Evolutionary conservation across 805 yeast genomes (phyloP).

Genomic region (Saccharomyces kudriavzevii): DNA sequence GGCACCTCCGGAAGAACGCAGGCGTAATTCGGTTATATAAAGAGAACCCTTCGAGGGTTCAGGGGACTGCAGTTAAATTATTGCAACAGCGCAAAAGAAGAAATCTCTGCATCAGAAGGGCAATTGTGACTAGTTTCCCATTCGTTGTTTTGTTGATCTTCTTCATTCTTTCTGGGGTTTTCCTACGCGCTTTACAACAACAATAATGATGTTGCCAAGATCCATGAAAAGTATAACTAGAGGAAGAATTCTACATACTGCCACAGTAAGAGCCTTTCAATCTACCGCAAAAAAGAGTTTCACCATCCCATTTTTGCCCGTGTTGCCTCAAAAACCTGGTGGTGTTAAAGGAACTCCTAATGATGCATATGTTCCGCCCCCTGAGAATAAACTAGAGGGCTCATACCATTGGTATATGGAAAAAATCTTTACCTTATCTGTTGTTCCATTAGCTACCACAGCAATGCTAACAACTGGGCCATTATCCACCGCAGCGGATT

Average conservation of each 20-base stretch:
- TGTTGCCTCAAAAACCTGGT: constrained; percentile 80
- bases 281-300: constrained; percentile 28
- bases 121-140: not conserved
- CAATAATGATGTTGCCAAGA: constrained; percentile 20
- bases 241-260: constrained; percentile 2
- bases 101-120: not conserved
- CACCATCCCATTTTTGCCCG: constrained; percentile 44
- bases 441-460: constrained; percentile 67
- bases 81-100: not conserved
- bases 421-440: constrained; percentile 55
- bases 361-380: constrained; percentile 72
- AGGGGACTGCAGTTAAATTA: not conserved
- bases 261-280: constrained; percentile 15
- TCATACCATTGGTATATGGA: constrained; percentile 93
- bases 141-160: constrained; percentile 44
- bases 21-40: not conserved
- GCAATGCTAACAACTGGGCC: constrained; percentile 70
- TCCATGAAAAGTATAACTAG: constrained; percentile 3
- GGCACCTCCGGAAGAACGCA: not conserved
- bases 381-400: constrained; percentile 59
- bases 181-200: constrained; percentile 29
- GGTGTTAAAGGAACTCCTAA: constrained; percentile 87
- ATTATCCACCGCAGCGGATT: constrained; percentile 61
- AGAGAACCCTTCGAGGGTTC: not conserved
- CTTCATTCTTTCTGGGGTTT: constrained; percentile 55